These are phyloP conservation scores for Alternaria incomplexa DNA, from an alignment of 2,329 filamentous ascomycete genomes.

Conservation along the genomic window DNA sequence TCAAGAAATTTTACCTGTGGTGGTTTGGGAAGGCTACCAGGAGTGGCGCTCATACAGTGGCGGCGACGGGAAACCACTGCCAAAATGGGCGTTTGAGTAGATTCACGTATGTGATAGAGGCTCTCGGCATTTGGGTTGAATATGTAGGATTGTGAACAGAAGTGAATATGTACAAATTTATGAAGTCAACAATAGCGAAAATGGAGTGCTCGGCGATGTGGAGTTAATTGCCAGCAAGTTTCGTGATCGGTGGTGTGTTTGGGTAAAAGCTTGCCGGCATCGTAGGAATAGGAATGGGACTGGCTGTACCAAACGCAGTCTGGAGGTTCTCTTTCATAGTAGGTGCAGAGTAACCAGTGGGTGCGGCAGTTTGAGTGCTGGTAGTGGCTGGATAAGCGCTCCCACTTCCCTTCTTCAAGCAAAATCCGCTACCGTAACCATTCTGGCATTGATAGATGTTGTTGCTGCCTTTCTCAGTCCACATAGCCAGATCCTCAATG, in stretches of 20 bases:
- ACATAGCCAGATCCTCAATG: constrained; percentile 60
- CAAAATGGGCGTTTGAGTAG: constrained; percentile 4
- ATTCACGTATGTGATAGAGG: neutral
- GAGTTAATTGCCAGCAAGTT: constrained; percentile 27
- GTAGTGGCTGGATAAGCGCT: constrained; percentile 43
- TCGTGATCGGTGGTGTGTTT: constrained; percentile 40
- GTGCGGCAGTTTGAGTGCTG: constrained; percentile 43
- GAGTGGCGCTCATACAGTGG: neutral
- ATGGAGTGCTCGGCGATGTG: neutral
- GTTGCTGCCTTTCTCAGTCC: constrained; percentile 55
- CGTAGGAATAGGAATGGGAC: constrained; percentile 51
- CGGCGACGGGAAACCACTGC: neutral
- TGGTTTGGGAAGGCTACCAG: neutral
- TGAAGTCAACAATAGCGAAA: neutral
- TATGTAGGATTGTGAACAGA: neutral
- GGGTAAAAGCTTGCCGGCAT: constrained; percentile 52
- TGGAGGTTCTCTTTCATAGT: constrained; percentile 45
- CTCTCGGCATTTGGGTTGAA: neutral
- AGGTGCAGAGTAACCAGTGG: constrained; percentile 47
- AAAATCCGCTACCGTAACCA: constrained; percentile 57
- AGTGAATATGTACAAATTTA: neutral
- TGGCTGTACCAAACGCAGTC: constrained; percentile 37
- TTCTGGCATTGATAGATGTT: constrained; percentile 56
- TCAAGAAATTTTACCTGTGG: neutral
- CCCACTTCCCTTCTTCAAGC: constrained; percentile 48